Evolutionary conservation across 805 yeast species (phyloP).

Genomic region (Myxozyma vanderwaltii): DNA sequence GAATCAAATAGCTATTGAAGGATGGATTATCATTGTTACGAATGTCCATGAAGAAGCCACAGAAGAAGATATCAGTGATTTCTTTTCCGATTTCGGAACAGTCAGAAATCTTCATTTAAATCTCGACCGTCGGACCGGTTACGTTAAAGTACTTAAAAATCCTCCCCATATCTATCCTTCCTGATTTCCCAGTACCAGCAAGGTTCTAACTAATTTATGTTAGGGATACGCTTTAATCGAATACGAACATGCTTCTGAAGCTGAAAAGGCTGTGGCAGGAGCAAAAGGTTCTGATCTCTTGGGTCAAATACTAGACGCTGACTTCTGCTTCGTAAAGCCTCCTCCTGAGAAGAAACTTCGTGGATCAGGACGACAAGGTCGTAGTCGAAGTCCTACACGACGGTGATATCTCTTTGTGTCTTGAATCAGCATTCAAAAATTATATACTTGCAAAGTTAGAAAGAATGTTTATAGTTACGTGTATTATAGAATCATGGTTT

Average conservation of each 20-base stretch:
- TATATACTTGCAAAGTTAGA: too few relatives aligned
- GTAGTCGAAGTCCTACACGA: conserved; percentile 29
- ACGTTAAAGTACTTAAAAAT: conserved; percentile 40
- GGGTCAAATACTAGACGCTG: conserved; percentile 43
- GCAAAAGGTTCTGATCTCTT: conserved; percentile 43
- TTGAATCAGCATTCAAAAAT: too few relatives aligned
- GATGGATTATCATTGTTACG: conserved; percentile 47
- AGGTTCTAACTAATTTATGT: too few relatives aligned
- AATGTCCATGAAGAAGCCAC: conserved; percentile 51
- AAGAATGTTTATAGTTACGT: too few relatives aligned
- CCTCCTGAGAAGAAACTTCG: conserved; percentile 19
- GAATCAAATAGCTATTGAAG: conserved; percentile 45
- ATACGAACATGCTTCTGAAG: conserved; percentile 42
- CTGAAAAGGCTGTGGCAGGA: conserved; percentile 42
- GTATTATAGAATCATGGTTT: background rate
- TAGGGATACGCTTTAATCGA: conserved; percentile 49
- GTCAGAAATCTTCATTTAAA: conserved; percentile 48
- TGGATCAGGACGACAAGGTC: conserved; percentile 27
- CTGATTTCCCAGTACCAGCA: too few relatives aligned
- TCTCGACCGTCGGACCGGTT: conserved; percentile 50
- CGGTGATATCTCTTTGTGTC: background rate
- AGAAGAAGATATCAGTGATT: conserved; percentile 50
- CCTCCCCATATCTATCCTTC: background rate
- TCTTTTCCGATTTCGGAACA: conserved; percentile 48
- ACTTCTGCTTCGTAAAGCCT: conserved; percentile 47